Base-by-base conservation (phyloP, 805 yeast species). In the Barnettozyma botsteinii region DNA sequence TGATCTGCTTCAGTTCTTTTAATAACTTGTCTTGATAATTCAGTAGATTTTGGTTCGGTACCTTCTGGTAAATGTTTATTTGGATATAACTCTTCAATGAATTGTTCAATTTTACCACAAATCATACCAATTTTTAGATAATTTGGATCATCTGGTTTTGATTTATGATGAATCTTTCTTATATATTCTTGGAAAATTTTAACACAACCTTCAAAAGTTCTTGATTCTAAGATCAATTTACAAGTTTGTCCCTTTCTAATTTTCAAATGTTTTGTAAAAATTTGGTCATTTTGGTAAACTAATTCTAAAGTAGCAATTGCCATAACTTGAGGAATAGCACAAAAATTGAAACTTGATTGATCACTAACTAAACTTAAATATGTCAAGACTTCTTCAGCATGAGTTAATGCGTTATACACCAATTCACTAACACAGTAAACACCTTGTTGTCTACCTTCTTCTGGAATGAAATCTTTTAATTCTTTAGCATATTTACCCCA, bases 281-380 rank as follows among this genome's bases (percentile, higher is more conserved):
- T 83, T 4, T 66, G 56, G 4, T 82, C 81, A 65, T 93, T 93
- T 57, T 83, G 79, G 72, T 83, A 89, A 25, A 93, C 83, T 38
- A 81, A 69, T 18, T 91, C 87, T 52, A 93, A 72, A 1, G 98
- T 87, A 13, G 98, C 97, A 60, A 93, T 84, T 27, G 98, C 96
- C 98, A 93, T 93, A 15, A 91, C 97, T 66, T 93, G 99, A 15
- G 99, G 99, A 57, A 93, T 93, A 10, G 97, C 86, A 67, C 97
- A 89, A 69, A 93, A 93, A 52, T 80, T 83, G 69, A 87, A 93
- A 36, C 81, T 66, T 1, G 95, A 77, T 45, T 82, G 85, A 58
- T 93, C 98, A 43, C 74, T 73, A 36, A 93, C 75, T 46, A 79
- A 69, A 14, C 91, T 74, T 41, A 93, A 70, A 60, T 85, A 93